phyloP scores from a whole-genome alignment of 164 flowering plant genomes.

The Magnolia changhungtana region DNA sequence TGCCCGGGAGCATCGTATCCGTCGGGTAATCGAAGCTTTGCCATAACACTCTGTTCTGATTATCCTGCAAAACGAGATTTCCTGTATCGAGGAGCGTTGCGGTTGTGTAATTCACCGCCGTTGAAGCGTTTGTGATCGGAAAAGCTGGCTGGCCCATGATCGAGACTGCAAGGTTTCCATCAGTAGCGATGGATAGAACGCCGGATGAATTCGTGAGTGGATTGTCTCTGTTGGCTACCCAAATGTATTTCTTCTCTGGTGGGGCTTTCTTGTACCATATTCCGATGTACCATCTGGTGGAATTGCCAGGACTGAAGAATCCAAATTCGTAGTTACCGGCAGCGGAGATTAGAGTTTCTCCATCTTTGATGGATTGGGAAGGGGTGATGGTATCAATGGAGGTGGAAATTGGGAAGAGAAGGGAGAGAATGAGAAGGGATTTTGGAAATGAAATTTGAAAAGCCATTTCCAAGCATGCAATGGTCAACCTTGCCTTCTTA shows the following conservation, averaged over 20 bases:
- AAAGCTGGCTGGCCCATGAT: not conserved
- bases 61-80: constrained; percentile 36
- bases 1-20: constrained; percentile 27
- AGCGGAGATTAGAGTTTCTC: constrained; percentile 11
- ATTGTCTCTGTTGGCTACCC: constrained; percentile 60
- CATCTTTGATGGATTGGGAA: constrained; percentile 13
- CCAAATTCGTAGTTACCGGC: constrained; percentile 10
- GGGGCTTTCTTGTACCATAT: constrained; percentile 23
- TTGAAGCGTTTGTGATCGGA: not conserved
- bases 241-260: constrained; percentile 24
- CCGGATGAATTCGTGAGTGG: constrained; percentile 38
- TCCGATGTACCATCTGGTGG: constrained; percentile 14
- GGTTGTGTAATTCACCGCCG: constrained; percentile 1
- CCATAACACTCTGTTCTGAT: not conserved
- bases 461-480: not conserved
- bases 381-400: constrained; percentile 8
- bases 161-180: constrained; percentile 24
- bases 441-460: not conserved
- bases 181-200: constrained; percentile 15
- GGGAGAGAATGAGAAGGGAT: not conserved
- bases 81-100: constrained; percentile 40
- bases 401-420: not conserved
- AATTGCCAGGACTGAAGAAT: constrained; percentile 18
- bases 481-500: too few species aligned
- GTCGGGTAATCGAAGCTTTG: constrained; percentile 13